Base-by-base conservation (phyloP, 1,139 yeast genomes). In the Lodderomyces beijingensis region DNA sequence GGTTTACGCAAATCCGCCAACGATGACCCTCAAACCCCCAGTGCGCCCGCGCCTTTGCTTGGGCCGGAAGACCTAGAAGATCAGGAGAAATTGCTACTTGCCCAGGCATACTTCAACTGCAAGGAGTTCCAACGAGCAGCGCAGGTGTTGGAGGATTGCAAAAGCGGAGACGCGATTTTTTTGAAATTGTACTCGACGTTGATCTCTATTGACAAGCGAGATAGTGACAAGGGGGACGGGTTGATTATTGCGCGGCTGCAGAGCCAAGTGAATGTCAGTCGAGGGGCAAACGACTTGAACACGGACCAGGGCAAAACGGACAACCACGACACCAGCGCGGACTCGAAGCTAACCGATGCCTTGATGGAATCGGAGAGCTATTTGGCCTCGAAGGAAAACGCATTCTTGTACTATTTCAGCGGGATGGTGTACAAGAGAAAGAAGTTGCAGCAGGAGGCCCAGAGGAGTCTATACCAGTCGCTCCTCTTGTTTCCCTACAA, bases 121-220 rank as follows among this genome's bases (percentile, higher is more conserved):
- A 81, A 84, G 46, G 98, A 91, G 53, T 89, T 81, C 50, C 93
- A 82, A 39, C 61, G 98, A 21, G 85, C 93, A 39, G 77, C 85
- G 2, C 64, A 69, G 44, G 68, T 69, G 13, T 59, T 89, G 39
- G 65, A 65, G 36, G 67, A 67, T 19, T 74, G 80, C 30, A 56
- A 50, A 18, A 70, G 79, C 38, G 71, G 79, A 2, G 66, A 71
- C 35, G 77, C 85, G 10, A 45, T 69, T 30, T 91, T 89, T 49
- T 55, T 88, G 24, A 61, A 78, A 31, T 59, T 85, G 10, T 89
- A 89, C 51, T 64, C 95, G 13, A 64, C 70, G 46, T 78, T 75
- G 49, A 62, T 91, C 24, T 70, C 86, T 16, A 83, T 88, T 33
- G 95, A 86, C 53, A 80, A 82, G 57, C 72, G 73, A 41, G 70